Percentiles rank a stretch among this genome's conserved stretches.
Conservation (phyloP, 305 asterid species). For the Withania somnifera region DNA sequence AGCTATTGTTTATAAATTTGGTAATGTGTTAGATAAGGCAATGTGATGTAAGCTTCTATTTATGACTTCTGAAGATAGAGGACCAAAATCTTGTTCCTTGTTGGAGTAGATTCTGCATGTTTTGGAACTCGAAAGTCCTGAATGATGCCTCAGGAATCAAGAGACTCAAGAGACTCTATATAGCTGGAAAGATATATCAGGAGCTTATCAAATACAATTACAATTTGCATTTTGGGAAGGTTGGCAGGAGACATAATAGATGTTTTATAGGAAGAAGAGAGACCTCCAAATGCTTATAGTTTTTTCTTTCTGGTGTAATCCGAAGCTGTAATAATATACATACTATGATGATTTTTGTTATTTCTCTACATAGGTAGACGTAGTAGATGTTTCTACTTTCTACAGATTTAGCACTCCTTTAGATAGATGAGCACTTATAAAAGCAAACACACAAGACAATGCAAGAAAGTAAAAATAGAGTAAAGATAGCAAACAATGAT, state of each 20-base stretch:
- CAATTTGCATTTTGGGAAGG: background rate
- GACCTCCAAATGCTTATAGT: background rate
- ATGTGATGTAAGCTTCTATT: background rate
- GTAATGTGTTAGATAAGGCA: background rate
- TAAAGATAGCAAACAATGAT: too few relatives aligned
- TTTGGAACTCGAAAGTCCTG: background rate
- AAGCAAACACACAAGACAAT: too few relatives aligned
- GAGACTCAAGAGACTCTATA: background rate
- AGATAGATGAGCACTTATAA: too few relatives aligned
- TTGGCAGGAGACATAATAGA: background rate
- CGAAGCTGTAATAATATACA: background rate
- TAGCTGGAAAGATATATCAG: background rate
- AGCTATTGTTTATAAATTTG: background rate
- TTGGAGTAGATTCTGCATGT: background rate
- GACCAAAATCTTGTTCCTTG: background rate
- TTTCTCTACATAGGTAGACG: background rate
- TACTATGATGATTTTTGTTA: background rate
- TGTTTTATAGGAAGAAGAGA: background rate
- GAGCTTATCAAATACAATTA: background rate
- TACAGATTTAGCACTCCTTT: background rate
- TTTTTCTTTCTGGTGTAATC: background rate
- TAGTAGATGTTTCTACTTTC: background rate
- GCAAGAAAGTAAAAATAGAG: too few relatives aligned
- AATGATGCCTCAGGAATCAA: background rate
- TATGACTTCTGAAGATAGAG: background rate